Evolutionary conservation across 495 filamentous ascomycete species (phyloP), one percentile per base, ranked within the genome.

Genomic region (Aspergillus nidulans): DNA sequence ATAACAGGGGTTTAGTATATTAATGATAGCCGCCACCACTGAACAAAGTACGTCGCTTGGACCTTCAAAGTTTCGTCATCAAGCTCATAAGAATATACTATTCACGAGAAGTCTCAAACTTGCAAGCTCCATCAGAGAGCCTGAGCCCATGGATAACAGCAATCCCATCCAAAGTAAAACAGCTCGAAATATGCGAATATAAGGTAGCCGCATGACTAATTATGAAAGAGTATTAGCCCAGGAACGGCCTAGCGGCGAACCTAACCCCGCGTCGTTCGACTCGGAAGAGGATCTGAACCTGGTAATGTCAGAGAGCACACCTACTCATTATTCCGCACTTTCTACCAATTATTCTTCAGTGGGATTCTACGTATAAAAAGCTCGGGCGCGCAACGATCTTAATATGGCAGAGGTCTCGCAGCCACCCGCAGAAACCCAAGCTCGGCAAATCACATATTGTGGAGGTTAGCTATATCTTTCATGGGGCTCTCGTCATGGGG

Each of bases 371-470:
- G n/a, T n/a, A n/a, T n/a, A n/a, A n/a, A n/a, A n/a, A n/a, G n/a
- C n/a, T n/a, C n/a, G n/a, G n/a, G n/a, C n/a, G n/a, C n/a, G n/a
- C n/a, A n/a, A n/a, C n/a, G n/a, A n/a, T n/a, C n/a, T 10, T 12
- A 61, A 21, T 30, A 77, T 77, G 72, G 72, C 77, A 39, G 77
- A 79, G 53, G 63, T 69, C 23, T 62, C 60, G 19, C 47, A 39
- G 55, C 43, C 64, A 24, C 59, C 75, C 30, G 64, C 62, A 12
- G 85, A 86, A 67, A 77, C 81, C 19, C 85, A 86, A 68, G 80
- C 85, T 16, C 74, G 81, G 63, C 75, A 85, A 50, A 76, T 94
- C 55, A 66, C 86, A 51, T 95, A 95, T 66, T 95, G 90, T 69
- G 90, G 86, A 74, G 85, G 89, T 90, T 74, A 71, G 81, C 63